These are phyloP conservation scores for Mucor saturninus DNA, from an alignment of 371 early-diverging fungal species.

Conservation along the genomic window DNA sequence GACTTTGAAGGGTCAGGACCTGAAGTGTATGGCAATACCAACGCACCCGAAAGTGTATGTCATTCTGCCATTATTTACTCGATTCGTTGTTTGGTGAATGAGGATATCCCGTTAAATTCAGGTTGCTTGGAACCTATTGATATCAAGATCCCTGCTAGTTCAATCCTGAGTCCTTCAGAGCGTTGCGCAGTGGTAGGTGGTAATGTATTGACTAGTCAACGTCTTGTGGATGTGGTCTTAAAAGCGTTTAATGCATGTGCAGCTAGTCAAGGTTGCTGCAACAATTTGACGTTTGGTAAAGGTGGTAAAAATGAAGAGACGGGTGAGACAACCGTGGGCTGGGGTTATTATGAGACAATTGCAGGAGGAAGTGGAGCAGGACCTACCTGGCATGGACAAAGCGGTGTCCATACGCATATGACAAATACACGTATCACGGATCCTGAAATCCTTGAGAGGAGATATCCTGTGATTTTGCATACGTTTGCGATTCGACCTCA, in stretches of 20 bases:
- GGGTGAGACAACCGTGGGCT: slow-evolving; percentile 65
- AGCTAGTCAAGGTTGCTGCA: slow-evolving; percentile 94
- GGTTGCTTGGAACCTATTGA: slow-evolving; percentile 90
- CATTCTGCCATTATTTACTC: slow-evolving; percentile 95
- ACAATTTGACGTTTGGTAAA: slow-evolving; percentile 95
- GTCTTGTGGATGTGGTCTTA: slow-evolving; percentile 91
- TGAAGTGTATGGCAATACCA: slow-evolving; percentile 79
- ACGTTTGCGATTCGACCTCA: slow-evolving; percentile 79
- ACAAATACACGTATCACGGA: slow-evolving; percentile 97
- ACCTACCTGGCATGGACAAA: slow-evolving; percentile 87
- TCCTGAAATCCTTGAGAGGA: slow-evolving; percentile 91
- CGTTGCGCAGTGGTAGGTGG: slow-evolving; percentile 96
- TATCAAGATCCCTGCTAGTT: slow-evolving; percentile 77
- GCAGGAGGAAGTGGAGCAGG: slow-evolving; percentile 89
- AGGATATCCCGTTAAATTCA: slow-evolving; percentile 94
- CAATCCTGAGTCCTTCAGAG: slow-evolving; percentile 81
- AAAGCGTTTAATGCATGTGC: slow-evolving; percentile 91
- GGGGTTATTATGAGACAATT: slow-evolving; percentile 97
- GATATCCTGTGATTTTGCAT: slow-evolving; percentile 93
- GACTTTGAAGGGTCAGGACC: slow-evolving; percentile 93
- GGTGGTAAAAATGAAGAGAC: slow-evolving; percentile 61
- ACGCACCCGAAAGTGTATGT: slow-evolving; percentile 69
- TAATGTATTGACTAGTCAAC: slow-evolving; percentile 94
- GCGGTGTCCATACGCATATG: slow-evolving; percentile 87
- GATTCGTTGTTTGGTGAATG: slow-evolving; percentile 85